phyloP scores from a whole-genome alignment of 1,139 yeast species.

The Arxiozyma heterogenica region DNA sequence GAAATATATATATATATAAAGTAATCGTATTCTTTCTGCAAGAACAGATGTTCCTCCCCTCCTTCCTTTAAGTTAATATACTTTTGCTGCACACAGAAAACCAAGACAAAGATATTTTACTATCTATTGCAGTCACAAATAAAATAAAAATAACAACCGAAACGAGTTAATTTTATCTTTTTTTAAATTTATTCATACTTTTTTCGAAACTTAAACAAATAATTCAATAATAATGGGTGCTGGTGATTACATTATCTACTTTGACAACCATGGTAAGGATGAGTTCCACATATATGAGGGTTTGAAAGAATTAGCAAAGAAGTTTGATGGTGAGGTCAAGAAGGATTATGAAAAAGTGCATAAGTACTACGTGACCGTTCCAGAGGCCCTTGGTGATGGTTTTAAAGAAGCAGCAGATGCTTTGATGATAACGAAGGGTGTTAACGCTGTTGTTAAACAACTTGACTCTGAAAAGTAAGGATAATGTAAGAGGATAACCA shows the following conservation, averaged over 20 bases:
- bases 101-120: too few species aligned
- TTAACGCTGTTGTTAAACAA: not conserved
- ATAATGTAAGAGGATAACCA: too few species aligned
- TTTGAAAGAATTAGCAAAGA: not conserved
- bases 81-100: too few species aligned
- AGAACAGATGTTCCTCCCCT: too few species aligned
- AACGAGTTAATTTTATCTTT: too few species aligned
- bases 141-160: too few species aligned
- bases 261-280: not conserved
- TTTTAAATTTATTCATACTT: too few species aligned
- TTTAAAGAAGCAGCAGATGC: not conserved
- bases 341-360: not conserved
- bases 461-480: not conserved
- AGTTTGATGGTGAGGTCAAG: slow-evolving; percentile 1
- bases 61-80: too few species aligned
- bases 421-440: not conserved
- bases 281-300: not conserved
- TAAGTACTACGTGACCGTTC: not conserved
- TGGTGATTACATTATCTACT: not conserved
- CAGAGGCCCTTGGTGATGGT: not conserved
- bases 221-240: slow-evolving; percentile 1
- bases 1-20: too few species aligned
- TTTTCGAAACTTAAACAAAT: not conserved
- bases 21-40: too few species aligned
- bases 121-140: too few species aligned